These are phyloP conservation scores for Diaporthe australafricana DNA, from an alignment of 2,329 filamentous ascomycete genomes.

Conservation along the genomic window DNA sequence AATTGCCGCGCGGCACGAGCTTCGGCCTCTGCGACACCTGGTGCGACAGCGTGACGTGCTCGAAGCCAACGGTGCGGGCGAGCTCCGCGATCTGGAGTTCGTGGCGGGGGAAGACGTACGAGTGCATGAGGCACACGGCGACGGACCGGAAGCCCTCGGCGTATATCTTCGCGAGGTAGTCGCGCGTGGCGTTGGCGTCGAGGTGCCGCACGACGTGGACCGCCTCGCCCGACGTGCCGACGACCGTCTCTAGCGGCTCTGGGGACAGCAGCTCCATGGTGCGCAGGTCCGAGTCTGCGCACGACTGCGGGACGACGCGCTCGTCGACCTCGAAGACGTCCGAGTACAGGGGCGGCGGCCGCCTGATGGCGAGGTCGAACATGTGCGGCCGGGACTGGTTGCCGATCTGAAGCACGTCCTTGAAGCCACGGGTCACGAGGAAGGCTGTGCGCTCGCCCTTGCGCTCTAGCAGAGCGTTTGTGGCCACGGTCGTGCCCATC, in stretches of 20 bases:
- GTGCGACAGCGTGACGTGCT: constrained; percentile 81
- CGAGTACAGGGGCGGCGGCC: constrained; percentile 73
- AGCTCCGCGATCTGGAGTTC: constrained; percentile 74
- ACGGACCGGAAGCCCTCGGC: constrained; percentile 49
- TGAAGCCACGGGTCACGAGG: constrained; percentile 74
- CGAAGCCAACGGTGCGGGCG: constrained; percentile 80
- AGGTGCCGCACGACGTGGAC: constrained; percentile 43
- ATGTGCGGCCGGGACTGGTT: constrained; percentile 75
- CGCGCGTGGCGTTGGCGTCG: constrained; percentile 35
- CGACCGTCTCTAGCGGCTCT: background rate
- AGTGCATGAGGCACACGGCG: constrained; percentile 49
- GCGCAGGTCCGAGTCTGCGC: constrained; percentile 23
- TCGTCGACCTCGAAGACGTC: constrained; percentile 63
- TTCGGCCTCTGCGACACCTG: constrained; percentile 86
- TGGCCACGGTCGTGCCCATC: constrained; percentile 78
- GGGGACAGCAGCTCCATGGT: constrained; percentile 14
- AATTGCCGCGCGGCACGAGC: constrained; percentile 76
- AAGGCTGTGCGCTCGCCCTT: constrained; percentile 75
- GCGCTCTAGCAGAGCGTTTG: constrained; percentile 73
- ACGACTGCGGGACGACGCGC: constrained; percentile 11
- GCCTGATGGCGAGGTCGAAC: constrained; percentile 73
- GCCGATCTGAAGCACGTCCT: constrained; percentile 74
- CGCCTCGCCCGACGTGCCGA: constrained; percentile 44
- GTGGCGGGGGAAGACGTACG: constrained; percentile 46
- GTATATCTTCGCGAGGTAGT: constrained; percentile 51